Evolutionary conservation across 176 grass and related monocot genomes (phyloP), one percentile per base, ranked within the genome.

Genomic region (Dactylis glomerata): DNA sequence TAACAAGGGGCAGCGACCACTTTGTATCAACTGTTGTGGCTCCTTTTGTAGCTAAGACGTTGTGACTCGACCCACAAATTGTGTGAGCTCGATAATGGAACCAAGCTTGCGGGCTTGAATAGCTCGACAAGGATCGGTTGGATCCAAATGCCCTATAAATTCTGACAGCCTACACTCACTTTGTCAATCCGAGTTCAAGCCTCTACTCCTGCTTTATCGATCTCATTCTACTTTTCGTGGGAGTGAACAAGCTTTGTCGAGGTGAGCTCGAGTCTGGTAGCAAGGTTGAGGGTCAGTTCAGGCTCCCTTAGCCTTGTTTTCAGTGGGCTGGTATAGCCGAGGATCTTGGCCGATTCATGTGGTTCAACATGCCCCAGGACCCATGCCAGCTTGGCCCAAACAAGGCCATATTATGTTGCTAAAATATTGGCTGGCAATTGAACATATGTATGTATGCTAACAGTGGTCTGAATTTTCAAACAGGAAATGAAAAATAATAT

Each of bases 311-410:
- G 42, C 68, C 32, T 66, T 14, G 3, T 19, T 55, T 41, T 87
- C 57, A 13, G 50, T 32, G 71, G 75, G 85, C 58, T 93, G 91
- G 94, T 85, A 86, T 62, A 85, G 67, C 73, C 78, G 89, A 80
- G 49, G 51, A 14, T 28, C 57, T 61, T 28, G 24, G 26, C 57
- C 57, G 23, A 27, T 27, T 5, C n/a, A 59, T 2, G 23, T 24
- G 38, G 38, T 52, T 52, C 50, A 52, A 52, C 50, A 6, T 20
- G 50, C 19, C 50, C 47, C 3, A 22, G 38, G 38, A 41, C 49
- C 49, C 49, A 51, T 7, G 10, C 56, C 65, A 38, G 20, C 31
- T 66, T 36, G 12, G 26, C 26, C 58, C 57, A 62, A 62, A 62
- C 51, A 28, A 16, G 58, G 27, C 58, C 27, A 15, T 78, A 23